A percentile compares a stretch with the other conserved stretches of the same genome.
Conservation (phyloP, 2,329 filamentous ascomycete genomes). For the Leptographium flavum region DNA sequence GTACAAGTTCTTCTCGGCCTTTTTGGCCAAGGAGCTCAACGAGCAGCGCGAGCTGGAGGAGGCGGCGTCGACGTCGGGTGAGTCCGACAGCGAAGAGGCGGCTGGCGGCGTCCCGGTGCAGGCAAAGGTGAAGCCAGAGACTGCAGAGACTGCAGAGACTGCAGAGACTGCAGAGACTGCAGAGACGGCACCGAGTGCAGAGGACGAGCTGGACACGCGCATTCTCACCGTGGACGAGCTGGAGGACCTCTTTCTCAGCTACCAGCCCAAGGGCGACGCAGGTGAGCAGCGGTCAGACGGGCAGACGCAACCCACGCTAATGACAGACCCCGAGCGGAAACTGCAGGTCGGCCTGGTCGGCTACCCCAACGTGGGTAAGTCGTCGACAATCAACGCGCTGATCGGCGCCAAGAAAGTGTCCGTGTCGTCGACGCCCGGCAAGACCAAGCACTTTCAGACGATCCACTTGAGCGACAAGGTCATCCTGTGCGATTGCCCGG, state of each 20-base stretch:
- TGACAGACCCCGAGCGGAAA: slow-evolving; percentile 41
- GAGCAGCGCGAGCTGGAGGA: slow-evolving; percentile 49
- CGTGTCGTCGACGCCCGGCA: slow-evolving; percentile 90
- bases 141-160: background rate
- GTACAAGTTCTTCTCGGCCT: slow-evolving; percentile 93
- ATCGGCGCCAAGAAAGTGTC: slow-evolving; percentile 98
- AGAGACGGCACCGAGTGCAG: slow-evolving; percentile 14
- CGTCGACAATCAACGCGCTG: slow-evolving; percentile 97
- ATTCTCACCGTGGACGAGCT: slow-evolving; percentile 90
- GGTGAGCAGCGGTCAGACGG: background rate
- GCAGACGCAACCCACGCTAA: background rate
- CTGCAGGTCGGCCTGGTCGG: slow-evolving; percentile 87
- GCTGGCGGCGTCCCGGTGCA: background rate
- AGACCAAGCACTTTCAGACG: slow-evolving; percentile 99
- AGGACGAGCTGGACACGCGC: slow-evolving; percentile 46
- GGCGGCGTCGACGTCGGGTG: slow-evolving; percentile 21
- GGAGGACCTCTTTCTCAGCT: slow-evolving; percentile 71
- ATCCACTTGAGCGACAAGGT: slow-evolving; percentile 85
- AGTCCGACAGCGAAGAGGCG: slow-evolving; percentile 19
- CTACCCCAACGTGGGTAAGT: slow-evolving; percentile 98
- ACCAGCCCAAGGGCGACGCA: slow-evolving; percentile 38
- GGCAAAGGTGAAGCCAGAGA: slow-evolving; percentile 20
- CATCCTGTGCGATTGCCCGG: slow-evolving; percentile 91
- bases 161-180: background rate
- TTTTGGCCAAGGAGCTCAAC: slow-evolving; percentile 77